A percentile compares a stretch with the other conserved stretches of the same genome.
These are phyloP conservation scores for Elymus sibiricus DNA, from an alignment of 176 grass and related monocot genomes.

Conservation along the genomic window DNA sequence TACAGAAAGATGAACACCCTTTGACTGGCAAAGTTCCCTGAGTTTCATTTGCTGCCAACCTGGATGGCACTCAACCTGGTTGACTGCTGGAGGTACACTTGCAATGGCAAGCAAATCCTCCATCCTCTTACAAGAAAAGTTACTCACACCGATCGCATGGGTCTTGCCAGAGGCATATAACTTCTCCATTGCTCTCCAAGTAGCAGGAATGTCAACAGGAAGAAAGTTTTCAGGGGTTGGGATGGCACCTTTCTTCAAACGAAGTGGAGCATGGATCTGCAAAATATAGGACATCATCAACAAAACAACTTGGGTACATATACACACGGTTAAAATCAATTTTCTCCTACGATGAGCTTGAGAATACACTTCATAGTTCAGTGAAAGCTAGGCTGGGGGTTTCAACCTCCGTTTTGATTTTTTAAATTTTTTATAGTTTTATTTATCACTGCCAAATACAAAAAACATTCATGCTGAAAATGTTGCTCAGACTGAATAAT, in stretches of 20 bases:
- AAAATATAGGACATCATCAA: constrained; percentile 1
- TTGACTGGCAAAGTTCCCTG: constrained; percentile 48
- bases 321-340: not conserved
- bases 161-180: constrained; percentile 64
- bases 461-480: not conserved
- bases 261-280: constrained; percentile 79
- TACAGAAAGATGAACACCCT: constrained; percentile 65
- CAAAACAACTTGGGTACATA: not conserved
- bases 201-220: constrained; percentile 50
- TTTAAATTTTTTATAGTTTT: not conserved
- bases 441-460: not conserved
- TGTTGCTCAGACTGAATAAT: not conserved
- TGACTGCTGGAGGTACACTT: constrained; percentile 55
- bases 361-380: not conserved
- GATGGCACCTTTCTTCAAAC: constrained; percentile 53
- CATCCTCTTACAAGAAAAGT: constrained; percentile 79
- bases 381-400: not conserved
- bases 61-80: constrained; percentile 82
- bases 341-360: not conserved
- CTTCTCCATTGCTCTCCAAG: constrained; percentile 74
- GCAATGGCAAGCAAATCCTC: constrained; percentile 53
- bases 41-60: constrained; percentile 70
- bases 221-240: constrained; percentile 51
- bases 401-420: too few species aligned
- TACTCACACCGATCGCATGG: constrained; percentile 72